phyloP scores from a whole-genome alignment of 1,284 basidiomycete species.

The Fomitiporia mediterranea region DNA sequence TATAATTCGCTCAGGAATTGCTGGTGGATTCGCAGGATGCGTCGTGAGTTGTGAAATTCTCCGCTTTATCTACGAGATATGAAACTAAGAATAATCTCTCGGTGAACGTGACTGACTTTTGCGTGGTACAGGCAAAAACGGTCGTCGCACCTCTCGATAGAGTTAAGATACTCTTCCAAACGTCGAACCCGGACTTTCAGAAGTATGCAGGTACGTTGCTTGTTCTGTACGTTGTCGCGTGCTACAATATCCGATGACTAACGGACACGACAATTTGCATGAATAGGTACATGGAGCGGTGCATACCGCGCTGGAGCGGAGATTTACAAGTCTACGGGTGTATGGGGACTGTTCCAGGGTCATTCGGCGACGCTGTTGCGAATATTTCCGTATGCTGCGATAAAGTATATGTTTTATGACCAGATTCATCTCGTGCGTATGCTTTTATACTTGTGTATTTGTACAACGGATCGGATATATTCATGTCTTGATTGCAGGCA shows the following conservation, averaged over 20 bases:
- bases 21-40: conserved; percentile 92
- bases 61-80: background rate
- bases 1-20: conserved; percentile 77
- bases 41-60: too few relatives aligned
- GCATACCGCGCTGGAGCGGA: conserved; percentile 76
- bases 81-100: background rate
- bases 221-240: background rate
- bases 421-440: conserved; percentile 67
- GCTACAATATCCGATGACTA: too few relatives aligned
- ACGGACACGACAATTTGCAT: background rate
- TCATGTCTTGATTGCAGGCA: conserved; percentile 41
- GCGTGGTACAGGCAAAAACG: conserved; percentile 77
- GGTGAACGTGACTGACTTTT: background rate
- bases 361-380: conserved; percentile 87
- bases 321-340: conserved; percentile 74
- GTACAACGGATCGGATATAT: background rate
- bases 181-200: conserved; percentile 91
- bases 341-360: conserved; percentile 87
- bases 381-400: conserved; percentile 93
- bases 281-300: conserved; percentile 77
- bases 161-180: conserved; percentile 99
- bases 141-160: conserved; percentile 95
- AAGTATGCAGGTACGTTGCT: conserved; percentile 78
- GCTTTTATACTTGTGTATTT: background rate
- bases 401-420: conserved; percentile 99